Evolutionary conservation across 371 early-diverging fungal species (phyloP), one percentile per base, ranked within the genome.

Genomic region (Syncephalastrum contaminatum): DNA sequence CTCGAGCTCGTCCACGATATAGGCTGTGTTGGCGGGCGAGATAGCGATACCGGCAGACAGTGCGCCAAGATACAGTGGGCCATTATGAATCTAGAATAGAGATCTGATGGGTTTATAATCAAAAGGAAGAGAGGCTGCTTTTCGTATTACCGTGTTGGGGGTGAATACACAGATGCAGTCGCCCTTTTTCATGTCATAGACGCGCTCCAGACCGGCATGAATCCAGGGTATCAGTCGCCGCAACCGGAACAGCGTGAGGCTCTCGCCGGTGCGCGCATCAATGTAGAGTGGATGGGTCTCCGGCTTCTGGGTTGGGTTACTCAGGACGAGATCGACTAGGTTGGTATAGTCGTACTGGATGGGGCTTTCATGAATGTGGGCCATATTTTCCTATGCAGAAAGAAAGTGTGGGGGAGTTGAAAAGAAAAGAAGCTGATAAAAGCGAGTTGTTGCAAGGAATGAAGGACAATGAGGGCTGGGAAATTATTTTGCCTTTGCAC

Each of bases 1-100:
- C 3, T 82, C 79, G n/a, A 90, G 66, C 62, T 91, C 92, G 40
- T 77, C 75, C 8, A 72, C 71, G 1, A 80, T 87, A 69, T 89
- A 89, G 15, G 72, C 68, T 5, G 87, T 83, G 56, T 89, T 91
- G 44, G 80, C 84, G 14, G 81, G 71, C 3, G 84, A 76, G 20
- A 83, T 66, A 5, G 80, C 58, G 12, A 86, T 87, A 8, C 89
- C 55, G n/a, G 61, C 43, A 22, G 55, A 49, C 19, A 54, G 18
- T 14, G 56, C 27, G 10, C 61, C 61, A 15, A 49, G 36, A 22
- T 54, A 24, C 5, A 45, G 6, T 8, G 54, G 56, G 22, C n/a
- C 10, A 55, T 51, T 54, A 39, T 60, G 41, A 14, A 60, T 62
- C 60, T 75, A 53, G 61, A 20, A 20, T 14, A 13, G 14, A 13